Base-by-base conservation (phyloP, 371 early-diverging fungal species). In the Nematocida parisii region DNA sequence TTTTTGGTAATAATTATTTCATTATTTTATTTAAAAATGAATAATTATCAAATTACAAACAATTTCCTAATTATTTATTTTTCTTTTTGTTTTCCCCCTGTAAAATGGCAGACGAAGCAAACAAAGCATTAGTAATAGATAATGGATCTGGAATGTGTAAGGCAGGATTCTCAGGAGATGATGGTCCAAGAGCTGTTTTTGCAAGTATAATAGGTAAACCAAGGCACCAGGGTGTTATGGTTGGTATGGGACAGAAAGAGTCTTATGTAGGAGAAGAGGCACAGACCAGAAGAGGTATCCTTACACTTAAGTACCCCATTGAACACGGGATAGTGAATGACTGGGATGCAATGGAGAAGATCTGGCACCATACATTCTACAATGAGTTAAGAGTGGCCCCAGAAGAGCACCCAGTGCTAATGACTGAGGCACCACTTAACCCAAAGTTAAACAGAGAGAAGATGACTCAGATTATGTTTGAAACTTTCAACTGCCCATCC, bases 271-370 rank as follows among this genome's bases (percentile, higher is more conserved):
- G 99, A 89, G 97, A 97, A 87, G 98, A 98, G 89, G 99, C 99
- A 61, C 97, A 97, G 89, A 93, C 94, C 85, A 95, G 96, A 91
- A 90, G 99, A 88, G 99, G 97, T 91, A 94, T 98, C 86, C 90
- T 99, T 81, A 93, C 95, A 57, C 91, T 99, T 80, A 95, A 93
- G 88, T 98, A 98, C 88, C 98, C 99, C 77, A 96, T 99, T 88
- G 96, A 97, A 89, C 97, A 98, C 91, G 99, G 99, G 90, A 95
- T 98, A 88, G 98, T 99, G 50, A 95, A 93, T 90, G 95, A 97
- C 93, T 99, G 99, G 98, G 97, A 97, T 86, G 95, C 95, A 87
- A 99, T 99, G 99, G 97, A 96, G 90, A 96, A 96, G 90, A 98
- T 99, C 87, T 99, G 99, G 91, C 97, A 97, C 89, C 97, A 97